Percentiles rank a stretch among this genome's conserved stretches.
phyloP scores from a whole-genome alignment of 1,139 yeast genomes.

The Pneumocystis sp. region DNA sequence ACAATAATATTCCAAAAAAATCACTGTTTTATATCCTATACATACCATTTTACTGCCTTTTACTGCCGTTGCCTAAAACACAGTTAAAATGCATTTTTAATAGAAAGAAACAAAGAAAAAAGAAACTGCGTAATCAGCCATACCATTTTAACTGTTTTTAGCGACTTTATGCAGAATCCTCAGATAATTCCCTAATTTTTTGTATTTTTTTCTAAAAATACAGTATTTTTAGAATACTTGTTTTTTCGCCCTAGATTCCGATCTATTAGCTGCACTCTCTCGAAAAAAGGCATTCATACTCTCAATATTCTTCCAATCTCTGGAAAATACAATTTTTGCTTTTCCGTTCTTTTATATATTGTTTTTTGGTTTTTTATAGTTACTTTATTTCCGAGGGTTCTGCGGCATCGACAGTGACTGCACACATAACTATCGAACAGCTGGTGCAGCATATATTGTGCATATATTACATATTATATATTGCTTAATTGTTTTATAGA shows the following conservation, averaged over 20 bases:
- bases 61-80: neutral
- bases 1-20: neutral
- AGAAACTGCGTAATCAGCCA: neutral
- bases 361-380: neutral
- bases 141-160: constrained; percentile 7
- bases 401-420: too few relatives aligned
- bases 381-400: too few relatives aligned
- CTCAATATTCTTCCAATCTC: too few relatives aligned
- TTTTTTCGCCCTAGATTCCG: neutral
- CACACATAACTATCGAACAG: too few relatives aligned
- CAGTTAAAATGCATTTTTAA: constrained; percentile 22
- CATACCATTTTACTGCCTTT: neutral
- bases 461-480: neutral
- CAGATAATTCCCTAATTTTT: neutral
- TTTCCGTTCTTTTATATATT: neutral
- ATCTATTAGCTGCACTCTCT: neutral
- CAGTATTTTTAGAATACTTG: neutral
- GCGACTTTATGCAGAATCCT: neutral
- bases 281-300: neutral
- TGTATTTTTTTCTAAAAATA: neutral
- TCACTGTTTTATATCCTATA: neutral
- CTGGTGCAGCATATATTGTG: neutral
- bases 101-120: neutral
- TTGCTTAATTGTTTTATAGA: too few relatives aligned
- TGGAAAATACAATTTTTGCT: neutral